Evolutionary conservation across 176 grass and related monocot genomes (phyloP).

Genomic region (Carex scoparia): DNA sequence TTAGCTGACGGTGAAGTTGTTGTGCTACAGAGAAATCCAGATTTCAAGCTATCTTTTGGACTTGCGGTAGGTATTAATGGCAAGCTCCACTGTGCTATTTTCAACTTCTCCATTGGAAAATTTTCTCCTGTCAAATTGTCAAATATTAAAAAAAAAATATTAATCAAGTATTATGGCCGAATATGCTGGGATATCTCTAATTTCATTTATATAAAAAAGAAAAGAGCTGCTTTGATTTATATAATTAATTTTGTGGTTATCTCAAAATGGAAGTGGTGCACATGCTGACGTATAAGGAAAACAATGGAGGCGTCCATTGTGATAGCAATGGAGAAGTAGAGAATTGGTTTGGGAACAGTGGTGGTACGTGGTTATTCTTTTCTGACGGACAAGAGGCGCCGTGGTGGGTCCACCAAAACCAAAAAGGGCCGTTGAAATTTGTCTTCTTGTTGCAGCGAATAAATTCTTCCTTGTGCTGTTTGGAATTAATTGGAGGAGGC

Average conservation of each 20-base stretch:
- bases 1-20: background rate
- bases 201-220: background rate
- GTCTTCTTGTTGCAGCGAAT: conserved; percentile 13
- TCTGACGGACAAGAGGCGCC: background rate
- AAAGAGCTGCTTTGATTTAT: background rate
- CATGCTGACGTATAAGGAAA: background rate
- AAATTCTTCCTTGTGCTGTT: background rate
- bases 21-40: background rate
- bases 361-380: background rate
- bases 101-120: background rate
- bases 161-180: background rate
- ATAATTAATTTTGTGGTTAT: background rate
- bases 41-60: background rate
- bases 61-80: background rate
- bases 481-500: too few relatives aligned
- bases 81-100: background rate
- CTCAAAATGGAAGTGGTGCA: background rate
- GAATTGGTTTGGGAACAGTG: background rate
- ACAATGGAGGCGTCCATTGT: background rate
- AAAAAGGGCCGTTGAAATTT: conserved; percentile 2
- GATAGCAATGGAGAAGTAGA: background rate
- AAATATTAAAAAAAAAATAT: background rate
- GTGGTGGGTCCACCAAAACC: background rate
- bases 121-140: background rate
- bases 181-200: background rate